Evolutionary conservation across 257 asterid species (phyloP).

Genomic region (Parsonsia alboflavescens): DNA sequence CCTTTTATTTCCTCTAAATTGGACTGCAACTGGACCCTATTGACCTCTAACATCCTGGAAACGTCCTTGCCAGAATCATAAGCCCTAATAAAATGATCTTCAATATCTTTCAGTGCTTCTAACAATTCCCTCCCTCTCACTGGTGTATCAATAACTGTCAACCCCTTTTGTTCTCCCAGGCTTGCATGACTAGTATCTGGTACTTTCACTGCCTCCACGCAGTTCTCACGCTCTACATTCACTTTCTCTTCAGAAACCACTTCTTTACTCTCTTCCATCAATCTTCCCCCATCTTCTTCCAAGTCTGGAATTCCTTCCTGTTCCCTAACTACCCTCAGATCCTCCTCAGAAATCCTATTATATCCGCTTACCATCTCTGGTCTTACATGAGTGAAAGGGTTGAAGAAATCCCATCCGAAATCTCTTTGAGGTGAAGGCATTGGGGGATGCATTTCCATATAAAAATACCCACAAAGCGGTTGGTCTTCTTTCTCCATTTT

Average conservation of each 20-base stretch:
- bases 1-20: constrained; percentile 86
- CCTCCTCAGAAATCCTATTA: constrained; percentile 73
- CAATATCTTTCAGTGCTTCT: constrained; percentile 81
- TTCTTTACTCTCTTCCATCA: constrained; percentile 35
- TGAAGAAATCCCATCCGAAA: constrained; percentile 94
- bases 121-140: constrained; percentile 79
- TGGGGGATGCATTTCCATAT: constrained; percentile 57
- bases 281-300: constrained; percentile 42
- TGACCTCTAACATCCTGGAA: constrained; percentile 85
- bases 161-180: constrained; percentile 48
- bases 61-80: constrained; percentile 89
- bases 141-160: constrained; percentile 62
- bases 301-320: constrained; percentile 90
- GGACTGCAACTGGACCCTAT: constrained; percentile 74
- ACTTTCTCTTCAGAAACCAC: constrained; percentile 26
- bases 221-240: constrained; percentile 23
- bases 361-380: constrained; percentile 54
- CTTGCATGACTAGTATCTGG: constrained; percentile 30
- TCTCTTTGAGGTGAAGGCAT: constrained; percentile 61
- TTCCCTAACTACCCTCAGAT: constrained; percentile 76
- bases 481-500: constrained; percentile 28
- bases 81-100: constrained; percentile 73
- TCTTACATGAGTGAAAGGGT: constrained; percentile 61
- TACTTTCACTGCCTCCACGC: constrained; percentile 33
- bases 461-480: constrained; percentile 51